A percentile compares a stretch with the other conserved stretches of the same genome.
Conservation (phyloP, 192 early-diverging fungal species). For the Polychytrium aggregatum region DNA sequence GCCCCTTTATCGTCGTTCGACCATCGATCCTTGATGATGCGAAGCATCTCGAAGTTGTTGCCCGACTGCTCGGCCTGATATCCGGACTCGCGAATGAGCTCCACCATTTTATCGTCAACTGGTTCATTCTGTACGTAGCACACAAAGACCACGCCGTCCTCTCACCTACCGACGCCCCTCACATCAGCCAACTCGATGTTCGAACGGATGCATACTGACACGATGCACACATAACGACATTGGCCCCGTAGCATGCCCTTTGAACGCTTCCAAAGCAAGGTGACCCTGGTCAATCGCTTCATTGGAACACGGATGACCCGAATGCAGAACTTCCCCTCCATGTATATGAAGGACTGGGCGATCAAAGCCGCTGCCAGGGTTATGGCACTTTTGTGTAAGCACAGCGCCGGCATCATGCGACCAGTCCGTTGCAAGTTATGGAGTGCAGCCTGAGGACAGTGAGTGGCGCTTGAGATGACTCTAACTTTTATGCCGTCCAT, state of each 20-base stretch:
- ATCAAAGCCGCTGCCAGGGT: conserved; percentile 71
- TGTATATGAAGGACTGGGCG: conserved; percentile 78
- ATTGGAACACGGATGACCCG: conserved; percentile 71
- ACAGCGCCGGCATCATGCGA: too few species aligned
- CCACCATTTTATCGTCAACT: conserved; percentile 79
- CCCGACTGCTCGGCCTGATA: conserved; percentile 67
- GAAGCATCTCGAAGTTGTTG: conserved; percentile 76
- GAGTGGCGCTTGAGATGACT: too few species aligned
- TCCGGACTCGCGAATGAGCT: conserved; percentile 72
- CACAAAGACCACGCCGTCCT: too few species aligned
- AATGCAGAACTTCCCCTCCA: conserved; percentile 28
- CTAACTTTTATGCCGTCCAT: too few species aligned
- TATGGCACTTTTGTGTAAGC: conserved; percentile 77
- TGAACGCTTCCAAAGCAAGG: conserved; percentile 52
- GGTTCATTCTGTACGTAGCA: too few species aligned
- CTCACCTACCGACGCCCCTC: too few species aligned
- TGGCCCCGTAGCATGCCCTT: conserved; percentile 42
- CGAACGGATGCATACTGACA: too few species aligned
- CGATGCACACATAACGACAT: too few species aligned
- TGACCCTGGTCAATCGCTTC: conserved; percentile 77
- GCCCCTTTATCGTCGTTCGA: too few species aligned
- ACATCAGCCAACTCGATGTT: too few species aligned
- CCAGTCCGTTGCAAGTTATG: conserved; percentile 9
- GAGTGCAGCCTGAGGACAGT: too few species aligned
- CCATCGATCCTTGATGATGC: too few species aligned